Evolutionary conservation across 2,329 filamentous ascomycete genomes (phyloP).

Genomic region (Alternaria triticina): DNA sequence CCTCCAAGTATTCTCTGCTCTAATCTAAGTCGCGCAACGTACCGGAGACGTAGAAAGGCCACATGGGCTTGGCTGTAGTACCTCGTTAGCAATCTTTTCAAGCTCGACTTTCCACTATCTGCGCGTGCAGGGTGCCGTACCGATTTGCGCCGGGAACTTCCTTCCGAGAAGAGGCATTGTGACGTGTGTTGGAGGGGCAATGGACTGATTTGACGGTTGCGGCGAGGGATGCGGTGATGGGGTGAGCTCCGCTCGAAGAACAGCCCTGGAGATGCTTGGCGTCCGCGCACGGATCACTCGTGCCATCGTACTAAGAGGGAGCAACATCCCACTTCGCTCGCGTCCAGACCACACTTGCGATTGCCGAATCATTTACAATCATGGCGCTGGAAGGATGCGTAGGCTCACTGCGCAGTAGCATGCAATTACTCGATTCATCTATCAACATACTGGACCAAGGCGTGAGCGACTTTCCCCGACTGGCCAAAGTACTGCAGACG

Average conservation of each 20-base stretch:
- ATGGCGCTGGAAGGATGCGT: constrained; percentile 64
- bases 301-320: neutral
- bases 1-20: neutral
- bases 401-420: constrained; percentile 64
- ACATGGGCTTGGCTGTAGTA: constrained; percentile 80
- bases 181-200: constrained; percentile 38
- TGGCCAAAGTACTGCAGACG: constrained; percentile 68
- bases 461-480: constrained; percentile 68
- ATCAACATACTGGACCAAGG: constrained; percentile 68
- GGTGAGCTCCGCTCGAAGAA: constrained; percentile 26
- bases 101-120: constrained; percentile 2
- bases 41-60: constrained; percentile 95
- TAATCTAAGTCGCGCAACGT: constrained; percentile 55
- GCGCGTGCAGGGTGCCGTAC: constrained; percentile 46
- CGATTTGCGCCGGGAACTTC: constrained; percentile 59
- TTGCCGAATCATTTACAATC: neutral
- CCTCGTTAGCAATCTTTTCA: constrained; percentile 37
- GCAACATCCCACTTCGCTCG: constrained; percentile 10
- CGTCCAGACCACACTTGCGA: neutral
- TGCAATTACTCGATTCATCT: constrained; percentile 67
- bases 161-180: constrained; percentile 57
- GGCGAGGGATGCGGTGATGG: constrained; percentile 37
- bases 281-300: constrained; percentile 24
- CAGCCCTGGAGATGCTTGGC: constrained; percentile 38
- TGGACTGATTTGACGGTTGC: constrained; percentile 37